Base-by-base conservation (phyloP, 169 alveolate species). In the Eimeria maxima region DNA sequence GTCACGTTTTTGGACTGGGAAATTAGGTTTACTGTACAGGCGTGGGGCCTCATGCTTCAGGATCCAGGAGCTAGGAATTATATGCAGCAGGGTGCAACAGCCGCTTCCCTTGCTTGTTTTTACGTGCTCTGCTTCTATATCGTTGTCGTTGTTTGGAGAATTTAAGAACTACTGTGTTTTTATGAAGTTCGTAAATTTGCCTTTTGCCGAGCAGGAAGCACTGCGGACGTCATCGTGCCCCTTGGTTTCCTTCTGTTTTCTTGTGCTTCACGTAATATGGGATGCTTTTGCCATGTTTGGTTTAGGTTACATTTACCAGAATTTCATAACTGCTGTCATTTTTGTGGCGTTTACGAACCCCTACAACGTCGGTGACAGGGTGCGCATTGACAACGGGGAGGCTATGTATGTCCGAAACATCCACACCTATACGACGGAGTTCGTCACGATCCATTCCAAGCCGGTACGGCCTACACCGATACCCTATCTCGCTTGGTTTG, bases 361-460 rank as follows among this genome's bases (percentile, higher is more conserved):
- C 20, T 98, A 98, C 89, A 97, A 98, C 91, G 98, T 98, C 89
- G 99, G 99, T 18, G 99, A 98, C 94, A 95, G 99, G 47, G 96
- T 98, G 44, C 96, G 98, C 78, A 96, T 98, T 1, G 96, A 96
- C 94, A 98, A 98, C 33, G 98, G 98, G 67, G 92, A 78, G 69
- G 97, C 98, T 13, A 97, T 98, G 98, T 97, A 97, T 50, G 99
- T 98, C 84, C 96, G 95, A 29, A 96, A 97, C 55, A 98, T 98
- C 76, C 97, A 96, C 87, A 98, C 98, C 22, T 98, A 97, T 95
- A 97, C 97, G 53, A 98, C 98, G 27, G 98, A 97, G 90, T 98
- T 98, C 95, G 97, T 96, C 47, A 96, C 97, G 50, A 74, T 93
- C n/a, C 98, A 96, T 73, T 98, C 96, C 29, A 92, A 97, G 87